Conservation (phyloP, 495 filamentous ascomycete genomes). For the Penicillium pancosmium region DNA sequence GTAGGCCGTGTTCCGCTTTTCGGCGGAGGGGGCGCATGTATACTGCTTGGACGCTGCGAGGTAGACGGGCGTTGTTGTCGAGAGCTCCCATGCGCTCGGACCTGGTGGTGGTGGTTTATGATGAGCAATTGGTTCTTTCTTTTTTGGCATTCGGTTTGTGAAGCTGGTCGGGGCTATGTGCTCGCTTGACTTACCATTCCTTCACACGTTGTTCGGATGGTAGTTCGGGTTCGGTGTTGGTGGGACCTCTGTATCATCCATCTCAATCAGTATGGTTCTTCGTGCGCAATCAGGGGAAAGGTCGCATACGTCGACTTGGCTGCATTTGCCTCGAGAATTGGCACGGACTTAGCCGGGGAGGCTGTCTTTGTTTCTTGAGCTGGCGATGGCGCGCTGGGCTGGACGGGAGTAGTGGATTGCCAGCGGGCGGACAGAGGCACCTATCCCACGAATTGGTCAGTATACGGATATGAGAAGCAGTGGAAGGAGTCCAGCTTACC, state of each 20-base stretch:
- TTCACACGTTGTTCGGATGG: slow-evolving; percentile 25
- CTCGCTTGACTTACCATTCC: slow-evolving; percentile 30
- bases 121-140: background rate
- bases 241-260: slow-evolving; percentile 12
- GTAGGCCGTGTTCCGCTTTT: slow-evolving; percentile 69
- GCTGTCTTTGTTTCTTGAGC: slow-evolving; percentile 19
- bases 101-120: slow-evolving; percentile 25
- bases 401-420: slow-evolving; percentile 25
- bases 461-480: background rate
- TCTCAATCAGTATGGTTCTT: slow-evolving; percentile 7
- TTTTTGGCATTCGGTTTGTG: too few relatives aligned
- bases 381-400: slow-evolving; percentile 22
- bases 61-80: slow-evolving; percentile 55
- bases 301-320: slow-evolving; percentile 1
- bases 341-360: slow-evolving; percentile 11
- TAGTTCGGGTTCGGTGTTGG: slow-evolving; percentile 11
- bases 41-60: slow-evolving; percentile 77
- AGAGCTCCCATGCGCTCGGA: slow-evolving; percentile 40
- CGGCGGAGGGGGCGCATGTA: slow-evolving; percentile 86
- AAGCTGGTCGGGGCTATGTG: background rate
- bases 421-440: slow-evolving; percentile 28
- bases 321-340: slow-evolving; percentile 1
- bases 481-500: slow-evolving; percentile 16
- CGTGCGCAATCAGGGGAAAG: background rate
- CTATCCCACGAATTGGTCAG: slow-evolving; percentile 15